A percentile compares a stretch with the other conserved stretches of the same genome.
Conservation (phyloP, 805 yeast species). For the Wickerhamomyces rabaulensis region DNA sequence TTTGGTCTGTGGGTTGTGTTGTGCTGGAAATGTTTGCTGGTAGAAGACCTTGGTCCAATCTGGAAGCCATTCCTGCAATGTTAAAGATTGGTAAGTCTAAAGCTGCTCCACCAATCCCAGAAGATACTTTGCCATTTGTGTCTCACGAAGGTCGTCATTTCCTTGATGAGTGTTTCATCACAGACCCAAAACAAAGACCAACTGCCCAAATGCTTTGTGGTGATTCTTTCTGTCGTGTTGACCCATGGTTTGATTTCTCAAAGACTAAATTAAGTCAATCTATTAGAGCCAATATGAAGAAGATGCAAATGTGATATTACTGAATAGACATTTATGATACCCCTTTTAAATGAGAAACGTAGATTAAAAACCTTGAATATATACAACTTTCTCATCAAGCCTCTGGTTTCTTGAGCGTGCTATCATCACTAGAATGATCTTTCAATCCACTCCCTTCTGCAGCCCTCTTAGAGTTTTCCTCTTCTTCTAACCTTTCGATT, state of each 20-base stretch:
- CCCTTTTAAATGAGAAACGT: background rate
- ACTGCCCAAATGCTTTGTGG: slow-evolving; percentile 65
- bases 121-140: slow-evolving; percentile 67
- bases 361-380: background rate
- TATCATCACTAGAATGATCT: background rate
- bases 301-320: slow-evolving; percentile 6
- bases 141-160: slow-evolving; percentile 65
- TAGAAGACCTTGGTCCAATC: slow-evolving; percentile 93
- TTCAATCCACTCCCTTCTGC: background rate
- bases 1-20: slow-evolving; percentile 98
- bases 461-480: too few relatives aligned
- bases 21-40: slow-evolving; percentile 98
- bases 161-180: slow-evolving; percentile 66
- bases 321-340: slow-evolving; percentile 1
- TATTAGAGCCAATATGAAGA: slow-evolving; percentile 40
- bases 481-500: slow-evolving; percentile 1
- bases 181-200: slow-evolving; percentile 81
- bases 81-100: slow-evolving; percentile 81
- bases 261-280: slow-evolving; percentile 51
- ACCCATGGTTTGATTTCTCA: slow-evolving; percentile 41
- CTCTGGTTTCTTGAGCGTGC: too few relatives aligned
- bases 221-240: slow-evolving; percentile 46
- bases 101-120: slow-evolving; percentile 93
- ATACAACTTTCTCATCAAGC: too few relatives aligned
- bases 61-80: slow-evolving; percentile 93